phyloP scores from a whole-genome alignment of 768 basidiomycete genomes.

The Pluteus cervinus region DNA sequence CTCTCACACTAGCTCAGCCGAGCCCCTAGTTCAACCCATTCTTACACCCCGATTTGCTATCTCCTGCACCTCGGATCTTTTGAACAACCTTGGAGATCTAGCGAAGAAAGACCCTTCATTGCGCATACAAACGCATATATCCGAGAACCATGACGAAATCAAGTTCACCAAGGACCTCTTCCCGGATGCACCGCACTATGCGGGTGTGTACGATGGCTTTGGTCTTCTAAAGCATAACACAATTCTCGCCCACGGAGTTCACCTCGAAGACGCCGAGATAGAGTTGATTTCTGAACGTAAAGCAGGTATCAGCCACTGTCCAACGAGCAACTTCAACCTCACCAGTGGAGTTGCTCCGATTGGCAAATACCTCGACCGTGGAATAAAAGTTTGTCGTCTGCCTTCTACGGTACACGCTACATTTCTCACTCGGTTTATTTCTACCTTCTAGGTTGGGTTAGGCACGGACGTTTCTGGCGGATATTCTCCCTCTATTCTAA shows the following conservation, averaged over 20 bases:
- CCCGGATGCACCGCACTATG: constrained; percentile 59
- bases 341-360: constrained; percentile 81
- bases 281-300: constrained; percentile 55
- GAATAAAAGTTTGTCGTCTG: constrained; percentile 62
- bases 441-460: constrained; percentile 67
- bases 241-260: constrained; percentile 83
- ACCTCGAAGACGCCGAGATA: constrained; percentile 70
- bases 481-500: constrained; percentile 74
- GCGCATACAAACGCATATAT: constrained; percentile 88
- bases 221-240: constrained; percentile 76
- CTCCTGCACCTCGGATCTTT: constrained; percentile 70
- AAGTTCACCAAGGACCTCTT: constrained; percentile 60
- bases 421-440: not conserved
- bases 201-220: constrained; percentile 75
- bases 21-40: constrained; percentile 78
- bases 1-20: constrained; percentile 19
- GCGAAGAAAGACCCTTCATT: constrained; percentile 54
- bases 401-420: not conserved
- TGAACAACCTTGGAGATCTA: constrained; percentile 55
- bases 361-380: constrained; percentile 72
- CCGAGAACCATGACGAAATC: constrained; percentile 78
- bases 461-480: constrained; percentile 94
- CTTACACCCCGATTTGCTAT: constrained; percentile 97
- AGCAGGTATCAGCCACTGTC: constrained; percentile 88
- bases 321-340: constrained; percentile 90